phyloP scores from a whole-genome alignment of 805 yeast genomes.

The Candida nonsorbophila region DNA sequence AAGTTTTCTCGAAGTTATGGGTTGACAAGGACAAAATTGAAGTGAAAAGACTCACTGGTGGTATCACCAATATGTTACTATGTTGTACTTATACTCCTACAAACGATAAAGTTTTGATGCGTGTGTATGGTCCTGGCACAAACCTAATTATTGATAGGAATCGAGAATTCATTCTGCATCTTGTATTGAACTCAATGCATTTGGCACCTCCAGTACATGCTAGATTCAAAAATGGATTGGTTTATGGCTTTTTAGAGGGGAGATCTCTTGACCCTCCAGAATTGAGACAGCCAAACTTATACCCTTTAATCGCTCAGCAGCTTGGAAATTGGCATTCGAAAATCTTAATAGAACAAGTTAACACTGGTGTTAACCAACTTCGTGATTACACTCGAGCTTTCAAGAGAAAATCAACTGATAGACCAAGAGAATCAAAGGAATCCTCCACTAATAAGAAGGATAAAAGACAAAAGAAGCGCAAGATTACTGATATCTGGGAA shows the following conservation, averaged over 20 bases:
- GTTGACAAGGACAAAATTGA: constrained; percentile 17
- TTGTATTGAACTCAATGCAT: constrained; percentile 50
- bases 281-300: constrained; percentile 41
- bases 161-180: constrained; percentile 67
- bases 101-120: constrained; percentile 45
- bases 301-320: constrained; percentile 56
- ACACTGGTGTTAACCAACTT: constrained; percentile 39
- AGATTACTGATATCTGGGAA: constrained; percentile 51
- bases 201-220: constrained; percentile 69
- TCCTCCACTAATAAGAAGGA: constrained; percentile 4
- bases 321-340: constrained; percentile 67
- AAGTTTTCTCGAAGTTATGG: constrained; percentile 45
- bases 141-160: constrained; percentile 66
- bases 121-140: constrained; percentile 76
- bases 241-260: constrained; percentile 67
- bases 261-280: constrained; percentile 54
- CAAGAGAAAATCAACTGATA: constrained; percentile 4
- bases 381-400: constrained; percentile 17
- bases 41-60: constrained; percentile 50
- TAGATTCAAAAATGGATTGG: constrained; percentile 65
- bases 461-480: constrained; percentile 17
- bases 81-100: constrained; percentile 32
- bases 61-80: constrained; percentile 58
- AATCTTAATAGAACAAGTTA: constrained; percentile 42
- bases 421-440: neutral